These are phyloP conservation scores for Tanacetum coccineum DNA, from an alignment of 129 eudicot genomes.

Conservation along the genomic window DNA sequence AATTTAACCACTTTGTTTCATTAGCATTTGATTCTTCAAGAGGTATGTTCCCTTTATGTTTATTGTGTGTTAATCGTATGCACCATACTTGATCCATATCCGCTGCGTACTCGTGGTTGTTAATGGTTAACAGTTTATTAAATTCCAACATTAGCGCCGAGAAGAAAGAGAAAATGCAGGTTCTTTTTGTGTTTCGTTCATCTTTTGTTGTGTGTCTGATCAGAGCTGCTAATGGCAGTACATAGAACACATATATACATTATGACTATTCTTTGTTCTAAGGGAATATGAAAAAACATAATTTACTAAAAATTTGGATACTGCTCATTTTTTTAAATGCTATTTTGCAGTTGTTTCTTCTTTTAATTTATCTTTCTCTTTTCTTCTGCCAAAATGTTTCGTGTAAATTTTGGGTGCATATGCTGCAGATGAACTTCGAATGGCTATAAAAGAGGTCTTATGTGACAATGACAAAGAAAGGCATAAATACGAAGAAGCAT, in stretches of 20 bases:
- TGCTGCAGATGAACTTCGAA: constrained; percentile 68
- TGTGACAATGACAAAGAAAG: constrained; percentile 70
- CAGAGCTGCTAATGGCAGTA: neutral
- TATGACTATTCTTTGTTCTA: no score
- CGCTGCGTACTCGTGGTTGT: no score
- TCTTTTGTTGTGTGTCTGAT: constrained; percentile 1
- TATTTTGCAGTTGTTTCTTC: no score
- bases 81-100: no score
- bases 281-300: no score
- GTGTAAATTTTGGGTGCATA: constrained; percentile 1
- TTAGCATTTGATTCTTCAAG: no score
- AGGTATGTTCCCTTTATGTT: no score
- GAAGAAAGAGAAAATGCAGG: constrained; percentile 92
- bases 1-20: no score
- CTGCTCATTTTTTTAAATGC: neutral
- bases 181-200: constrained; percentile 20
- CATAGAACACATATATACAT: no score
- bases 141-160: constrained; percentile 51
- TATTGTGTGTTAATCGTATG: no score
- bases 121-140: no score
- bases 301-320: neutral
- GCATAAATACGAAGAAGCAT: constrained; percentile 64
- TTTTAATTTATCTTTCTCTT: no score
- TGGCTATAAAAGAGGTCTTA: constrained; percentile 89
- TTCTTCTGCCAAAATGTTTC: constrained; percentile 12